A percentile compares a stretch with the other conserved stretches of the same genome.
phyloP scores from a whole-genome alignment of 148 eudicot species.

The Camellia granthamiana region DNA sequence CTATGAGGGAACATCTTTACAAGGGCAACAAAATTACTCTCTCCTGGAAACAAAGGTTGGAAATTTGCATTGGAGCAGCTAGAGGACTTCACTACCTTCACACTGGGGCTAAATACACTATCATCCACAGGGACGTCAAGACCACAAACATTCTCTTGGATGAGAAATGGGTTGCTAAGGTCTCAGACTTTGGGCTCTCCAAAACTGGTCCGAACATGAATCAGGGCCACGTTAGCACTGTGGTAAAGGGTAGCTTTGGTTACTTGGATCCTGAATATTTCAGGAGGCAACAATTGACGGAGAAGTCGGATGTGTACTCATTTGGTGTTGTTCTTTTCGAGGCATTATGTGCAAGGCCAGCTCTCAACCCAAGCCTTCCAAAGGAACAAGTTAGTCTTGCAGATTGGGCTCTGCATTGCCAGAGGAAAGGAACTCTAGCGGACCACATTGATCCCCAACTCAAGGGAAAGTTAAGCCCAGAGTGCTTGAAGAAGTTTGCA shows the following conservation, averaged over 20 bases:
- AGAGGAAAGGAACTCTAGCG: constrained; percentile 30
- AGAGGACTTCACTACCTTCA: constrained; percentile 54
- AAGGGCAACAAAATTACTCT: constrained; percentile 37
- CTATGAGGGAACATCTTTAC: constrained; percentile 52
- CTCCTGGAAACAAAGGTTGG: constrained; percentile 53
- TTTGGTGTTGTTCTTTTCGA: constrained; percentile 52
- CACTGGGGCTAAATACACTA: constrained; percentile 43
- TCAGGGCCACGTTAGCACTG: constrained; percentile 46
- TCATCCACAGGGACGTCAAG: constrained; percentile 52
- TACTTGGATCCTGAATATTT: constrained; percentile 54
- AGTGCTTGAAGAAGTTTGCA: constrained; percentile 38
- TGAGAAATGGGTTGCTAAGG: constrained; percentile 60
- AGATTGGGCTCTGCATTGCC: constrained; percentile 38
- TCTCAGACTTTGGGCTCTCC: constrained; percentile 51
- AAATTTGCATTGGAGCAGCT: constrained; percentile 53
- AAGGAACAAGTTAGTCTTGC: constrained; percentile 54
- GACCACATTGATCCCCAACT: constrained; percentile 43
- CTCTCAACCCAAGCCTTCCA: constrained; percentile 38
- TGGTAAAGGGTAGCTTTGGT: constrained; percentile 51
- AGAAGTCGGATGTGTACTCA: constrained; percentile 53
- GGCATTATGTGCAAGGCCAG: constrained; percentile 48
- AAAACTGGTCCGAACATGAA: constrained; percentile 50
- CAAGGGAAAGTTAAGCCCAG: constrained; percentile 42
- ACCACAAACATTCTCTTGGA: constrained; percentile 52
- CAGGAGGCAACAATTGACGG: constrained; percentile 44